Base-by-base conservation (phyloP, 1,139 yeast species). In the Blastobotrys apis region DNA sequence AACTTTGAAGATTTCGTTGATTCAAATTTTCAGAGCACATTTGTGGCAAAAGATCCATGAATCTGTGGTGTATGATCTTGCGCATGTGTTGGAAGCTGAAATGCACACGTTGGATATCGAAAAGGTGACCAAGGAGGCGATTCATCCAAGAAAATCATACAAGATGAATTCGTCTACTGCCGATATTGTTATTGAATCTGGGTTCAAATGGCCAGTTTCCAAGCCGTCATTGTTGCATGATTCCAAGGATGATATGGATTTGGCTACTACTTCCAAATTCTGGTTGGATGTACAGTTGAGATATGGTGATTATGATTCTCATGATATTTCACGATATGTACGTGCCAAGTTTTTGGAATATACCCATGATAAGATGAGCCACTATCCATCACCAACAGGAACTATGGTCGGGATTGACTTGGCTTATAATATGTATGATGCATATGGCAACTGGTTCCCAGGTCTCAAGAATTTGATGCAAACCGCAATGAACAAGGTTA, bases 41-140 rank as follows among this genome's bases (percentile, higher is more conserved):
- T 76, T 94, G 59, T 94, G 99, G 99, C 99, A 94, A 62, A 94
- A 94, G 66, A 94, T 94, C 45, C 99, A 94, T 62, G 99, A 94
- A 65, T 83, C 94, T 64, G 75, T 94, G 39, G 96, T 94, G 2
- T 87, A 87, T 62, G 98, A 92, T 70, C 60, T 92, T 32, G 88
- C 96, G 58, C 97, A 90, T 61, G 94, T 90, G 13, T 69, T 94
- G 29, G 98, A 94, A 61, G 81, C 82, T 45, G 96, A 92, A 59
- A 70, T 87, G 62, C 94, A 86, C 57, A 81, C 82, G 3, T 67
- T 94, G 33, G 92, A 83, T 53, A 81, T 92, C 50, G 97, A 87
- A 53, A 73, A 77, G 42, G 97, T 94, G 9, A 88, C 84, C 47
- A 92, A 92, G 62, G 92, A 87, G 58, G 82, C 95, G 0, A 88